Evolutionary conservation across 1,284 basidiomycete species (phyloP).

Genomic region (Irpex sp.): DNA sequence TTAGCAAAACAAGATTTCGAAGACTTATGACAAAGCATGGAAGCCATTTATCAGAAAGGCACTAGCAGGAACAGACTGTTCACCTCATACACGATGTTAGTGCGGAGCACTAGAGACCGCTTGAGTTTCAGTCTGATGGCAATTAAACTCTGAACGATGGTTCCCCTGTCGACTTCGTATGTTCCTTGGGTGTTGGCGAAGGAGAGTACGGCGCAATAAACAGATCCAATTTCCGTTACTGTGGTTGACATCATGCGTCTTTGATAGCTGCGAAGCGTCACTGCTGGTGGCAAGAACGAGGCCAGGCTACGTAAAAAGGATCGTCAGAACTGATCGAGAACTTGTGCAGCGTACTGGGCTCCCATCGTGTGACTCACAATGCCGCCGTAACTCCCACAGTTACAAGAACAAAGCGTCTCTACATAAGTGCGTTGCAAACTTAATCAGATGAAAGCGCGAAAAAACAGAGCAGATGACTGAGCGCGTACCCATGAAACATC

Average conservation of each 20-base stretch:
- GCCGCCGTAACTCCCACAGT: constrained; percentile 59
- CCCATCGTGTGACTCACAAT: constrained; percentile 40
- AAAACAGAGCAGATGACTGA: neutral
- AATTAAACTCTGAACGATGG: constrained; percentile 54
- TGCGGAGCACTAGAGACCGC: constrained; percentile 48
- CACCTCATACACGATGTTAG: constrained; percentile 68
- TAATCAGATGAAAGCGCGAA: neutral
- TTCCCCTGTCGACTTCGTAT: constrained; percentile 41
- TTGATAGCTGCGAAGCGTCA: constrained; percentile 67
- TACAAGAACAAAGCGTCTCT: constrained; percentile 65
- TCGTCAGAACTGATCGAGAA: neutral
- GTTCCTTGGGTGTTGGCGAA: constrained; percentile 47
- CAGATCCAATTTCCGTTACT: constrained; percentile 52
- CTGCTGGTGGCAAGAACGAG: constrained; percentile 55
- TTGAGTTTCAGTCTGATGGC: constrained; percentile 66
- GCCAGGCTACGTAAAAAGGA: constrained; percentile 3
- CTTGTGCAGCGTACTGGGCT: neutral
- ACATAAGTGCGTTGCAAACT: neutral
- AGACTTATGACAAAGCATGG: neutral
- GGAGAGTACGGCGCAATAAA: constrained; percentile 69
- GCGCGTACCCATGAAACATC: constrained; percentile 59
- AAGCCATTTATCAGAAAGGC: neutral
- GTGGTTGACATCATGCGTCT: constrained; percentile 62
- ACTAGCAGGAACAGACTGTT: neutral
- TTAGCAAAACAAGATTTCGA: neutral